Evolutionary conservation across 2,329 filamentous ascomycete genomes (phyloP).

Genomic region (Thyridium curvatum): DNA sequence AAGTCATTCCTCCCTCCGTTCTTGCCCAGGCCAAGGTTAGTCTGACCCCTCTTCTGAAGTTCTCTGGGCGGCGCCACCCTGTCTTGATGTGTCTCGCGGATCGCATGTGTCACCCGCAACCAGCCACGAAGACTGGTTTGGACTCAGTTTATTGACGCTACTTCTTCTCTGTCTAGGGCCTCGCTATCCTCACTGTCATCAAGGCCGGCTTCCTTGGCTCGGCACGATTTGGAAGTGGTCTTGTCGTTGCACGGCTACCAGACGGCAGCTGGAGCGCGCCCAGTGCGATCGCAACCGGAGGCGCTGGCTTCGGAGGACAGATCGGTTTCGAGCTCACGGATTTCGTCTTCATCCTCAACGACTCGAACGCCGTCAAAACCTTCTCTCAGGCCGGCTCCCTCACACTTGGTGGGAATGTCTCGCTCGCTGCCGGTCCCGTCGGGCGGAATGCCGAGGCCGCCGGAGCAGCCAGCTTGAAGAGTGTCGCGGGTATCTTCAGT

Average conservation of each 20-base stretch:
- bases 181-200: constrained; percentile 79
- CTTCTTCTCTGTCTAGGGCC: constrained; percentile 42
- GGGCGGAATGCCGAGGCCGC: constrained; percentile 95
- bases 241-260: constrained; percentile 72
- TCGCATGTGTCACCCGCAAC: constrained; percentile 3
- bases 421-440: constrained; percentile 86
- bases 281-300: constrained; percentile 72
- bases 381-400: constrained; percentile 90
- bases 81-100: not conserved
- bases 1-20: constrained; percentile 88
- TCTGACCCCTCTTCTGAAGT: constrained; percentile 2
- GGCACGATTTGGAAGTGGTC: constrained; percentile 72
- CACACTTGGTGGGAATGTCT: constrained; percentile 93
- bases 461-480: constrained; percentile 83
- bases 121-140: too few relatives aligned
- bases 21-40: constrained; percentile 84
- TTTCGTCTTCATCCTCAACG: constrained; percentile 98
- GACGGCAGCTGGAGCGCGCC: constrained; percentile 79
- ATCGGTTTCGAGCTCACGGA: constrained; percentile 85
- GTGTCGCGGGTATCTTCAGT: constrained; percentile 87
- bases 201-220: constrained; percentile 84
- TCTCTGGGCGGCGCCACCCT: too few relatives aligned
- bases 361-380: constrained; percentile 79
- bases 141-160: not conserved
- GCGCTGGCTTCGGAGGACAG: constrained; percentile 78